Conservation (phyloP, 257 asterid genomes). For the Paulownia fortunei region DNA sequence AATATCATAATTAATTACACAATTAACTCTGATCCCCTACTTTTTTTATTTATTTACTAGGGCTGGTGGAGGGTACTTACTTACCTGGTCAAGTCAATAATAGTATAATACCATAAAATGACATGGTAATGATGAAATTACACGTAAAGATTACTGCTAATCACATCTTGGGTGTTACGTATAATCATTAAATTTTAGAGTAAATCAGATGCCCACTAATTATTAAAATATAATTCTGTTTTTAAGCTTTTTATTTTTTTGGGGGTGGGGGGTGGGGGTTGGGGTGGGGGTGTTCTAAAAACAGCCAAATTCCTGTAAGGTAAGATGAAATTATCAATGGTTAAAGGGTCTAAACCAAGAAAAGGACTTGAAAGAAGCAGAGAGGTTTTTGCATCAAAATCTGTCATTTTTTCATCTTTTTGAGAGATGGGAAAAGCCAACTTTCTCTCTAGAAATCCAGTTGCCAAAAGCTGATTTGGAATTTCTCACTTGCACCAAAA, state of each 20-base stretch:
- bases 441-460: neutral
- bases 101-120: neutral
- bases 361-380: slow-evolving; percentile 22
- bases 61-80: too few relatives aligned
- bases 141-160: slow-evolving; percentile 11
- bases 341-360: slow-evolving; percentile 43
- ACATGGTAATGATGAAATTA: slow-evolving; percentile 17
- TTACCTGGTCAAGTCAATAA: neutral
- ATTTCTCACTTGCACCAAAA: slow-evolving; percentile 22
- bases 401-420: slow-evolving; percentile 14
- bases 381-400: slow-evolving; percentile 42
- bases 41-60: neutral
- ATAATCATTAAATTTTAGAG: neutral
- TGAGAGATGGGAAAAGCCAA: neutral
- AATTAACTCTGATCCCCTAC: neutral
- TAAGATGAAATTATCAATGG: slow-evolving; percentile 36
- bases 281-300: too few relatives aligned
- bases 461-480: neutral
- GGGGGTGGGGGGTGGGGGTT: too few relatives aligned
- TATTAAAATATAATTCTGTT: neutral
- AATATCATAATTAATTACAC: neutral
- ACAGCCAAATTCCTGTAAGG: too few relatives aligned
- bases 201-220: neutral
- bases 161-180: slow-evolving; percentile 12
- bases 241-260: too few relatives aligned